Evolutionary conservation across 2,329 filamentous ascomycete species (phyloP).

Genomic region (Cladosporium sp.): DNA sequence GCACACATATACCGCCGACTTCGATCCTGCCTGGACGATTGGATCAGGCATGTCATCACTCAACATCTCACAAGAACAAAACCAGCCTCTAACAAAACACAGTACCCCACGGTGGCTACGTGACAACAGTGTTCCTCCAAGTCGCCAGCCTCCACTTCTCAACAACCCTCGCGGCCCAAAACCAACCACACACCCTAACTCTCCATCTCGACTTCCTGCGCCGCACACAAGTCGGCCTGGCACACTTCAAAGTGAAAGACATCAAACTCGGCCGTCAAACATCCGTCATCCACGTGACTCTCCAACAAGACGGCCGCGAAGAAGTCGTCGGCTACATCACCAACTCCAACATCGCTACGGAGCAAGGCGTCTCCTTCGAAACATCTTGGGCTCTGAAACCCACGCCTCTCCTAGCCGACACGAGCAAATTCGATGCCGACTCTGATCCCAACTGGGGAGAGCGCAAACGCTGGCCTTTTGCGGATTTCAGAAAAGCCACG

Average conservation of each 20-base stretch:
- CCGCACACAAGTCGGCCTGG: slow-evolving; percentile 55
- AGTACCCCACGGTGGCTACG: slow-evolving; percentile 70
- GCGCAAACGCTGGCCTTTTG: slow-evolving; percentile 40
- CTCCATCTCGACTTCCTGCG: slow-evolving; percentile 63
- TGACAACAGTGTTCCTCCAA: slow-evolving; percentile 58
- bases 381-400: slow-evolving; percentile 53
- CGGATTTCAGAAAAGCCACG: slow-evolving; percentile 46
- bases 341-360: slow-evolving; percentile 56
- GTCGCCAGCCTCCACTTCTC: slow-evolving; percentile 56
- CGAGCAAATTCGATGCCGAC: slow-evolving; percentile 38
- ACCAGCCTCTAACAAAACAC: slow-evolving; percentile 14
- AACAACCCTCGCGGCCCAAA: slow-evolving; percentile 52
- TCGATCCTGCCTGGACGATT: slow-evolving; percentile 60
- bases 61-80: background rate
- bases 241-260: slow-evolving; percentile 55
- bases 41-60: slow-evolving; percentile 49
- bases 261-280: slow-evolving; percentile 61
- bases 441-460: slow-evolving; percentile 46
- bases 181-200: slow-evolving; percentile 59
- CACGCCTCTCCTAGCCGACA: slow-evolving; percentile 37
- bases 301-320: slow-evolving; percentile 49
- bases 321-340: slow-evolving; percentile 64
- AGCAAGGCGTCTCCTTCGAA: slow-evolving; percentile 52
- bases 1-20: slow-evolving; percentile 54
- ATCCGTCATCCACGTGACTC: slow-evolving; percentile 58